Evolutionary conservation across 106 monocot species (phyloP).

Genomic region (Cymbidium sinense): DNA sequence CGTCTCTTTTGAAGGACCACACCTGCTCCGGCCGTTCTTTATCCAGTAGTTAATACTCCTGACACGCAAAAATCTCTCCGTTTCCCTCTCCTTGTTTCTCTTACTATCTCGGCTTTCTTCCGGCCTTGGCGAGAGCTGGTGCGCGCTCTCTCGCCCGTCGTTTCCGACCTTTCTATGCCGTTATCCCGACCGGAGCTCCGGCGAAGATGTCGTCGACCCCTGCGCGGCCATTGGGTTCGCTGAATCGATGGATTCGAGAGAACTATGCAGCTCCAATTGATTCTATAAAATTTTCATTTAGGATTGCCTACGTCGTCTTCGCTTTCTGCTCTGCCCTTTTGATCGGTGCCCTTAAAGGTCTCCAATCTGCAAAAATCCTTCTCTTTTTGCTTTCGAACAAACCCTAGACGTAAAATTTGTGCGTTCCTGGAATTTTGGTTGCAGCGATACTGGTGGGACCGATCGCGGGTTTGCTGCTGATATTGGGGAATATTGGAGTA

Average conservation of each 20-base stretch:
- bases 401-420: background rate
- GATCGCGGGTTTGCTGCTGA: slow-evolving; percentile 59
- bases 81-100: background rate
- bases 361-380: background rate
- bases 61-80: background rate
- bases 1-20: background rate
- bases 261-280: slow-evolving; percentile 31
- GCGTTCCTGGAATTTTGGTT: slow-evolving; percentile 3
- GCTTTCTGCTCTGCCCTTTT: slow-evolving; percentile 69
- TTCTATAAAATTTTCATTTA: slow-evolving; percentile 20
- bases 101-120: background rate
- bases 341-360: slow-evolving; percentile 79
- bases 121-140: background rate
- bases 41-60: background rate
- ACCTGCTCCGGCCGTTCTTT: background rate
- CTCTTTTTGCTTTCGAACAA: background rate
- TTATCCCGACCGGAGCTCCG: background rate
- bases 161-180: background rate
- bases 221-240: slow-evolving; percentile 12
- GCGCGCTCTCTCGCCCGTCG: background rate
- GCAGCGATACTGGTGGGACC: slow-evolving; percentile 78
- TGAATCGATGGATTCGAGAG: slow-evolving; percentile 14
- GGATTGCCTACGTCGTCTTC: slow-evolving; percentile 45
- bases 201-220: background rate
- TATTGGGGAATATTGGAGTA: slow-evolving; percentile 72